Base-by-base conservation (phyloP, 164 flowering plant species). In the Paratinospora sagittata region DNA sequence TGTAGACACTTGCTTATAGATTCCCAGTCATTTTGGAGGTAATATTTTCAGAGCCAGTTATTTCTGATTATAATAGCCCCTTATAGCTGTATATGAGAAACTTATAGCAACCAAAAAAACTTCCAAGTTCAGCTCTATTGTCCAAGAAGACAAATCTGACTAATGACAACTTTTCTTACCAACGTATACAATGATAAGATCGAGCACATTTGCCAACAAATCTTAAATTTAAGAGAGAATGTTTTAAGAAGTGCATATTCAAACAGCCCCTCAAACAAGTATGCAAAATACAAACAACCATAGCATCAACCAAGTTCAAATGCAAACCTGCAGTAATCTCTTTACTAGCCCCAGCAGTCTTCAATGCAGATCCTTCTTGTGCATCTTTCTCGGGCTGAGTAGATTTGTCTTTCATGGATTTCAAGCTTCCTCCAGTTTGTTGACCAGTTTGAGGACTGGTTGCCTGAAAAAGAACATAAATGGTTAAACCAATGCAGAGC, bases 271-370 rank as follows among this genome's bases (percentile, higher is more conserved):
- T 41, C 1, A 6, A 8, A 41, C 0, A 8, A 8, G 9, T 41
- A 19, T 36, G 62, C 17, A 27, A 47, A 8, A 23, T n/a, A 16
- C 39, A 21, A 72, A 37, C 23, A 14, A 62, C 14, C 68, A 63
- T 19, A 14, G 9, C 16, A 16, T 72, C 23, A 41, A 33, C n/a
- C 49, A 17, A 65, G 21, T 52, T 57, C 2, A 19, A 16, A 24
- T 34, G 77, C 81, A 75, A 62, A 94, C 98, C 98, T 83, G 98
- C 98, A 36, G 96, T 88, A 79, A 92, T 92, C 78, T 95, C 98
- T 37, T 97, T 97, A 73, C 79, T 93, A 65, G 97, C 85, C 58
- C 98, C 98, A 66, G 97, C 97, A 74, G 86, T 86, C 78, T 93
- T 94, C 78, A 93, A 75, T 49, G 77, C 87, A 10, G 97, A 77